phyloP scores from a whole-genome alignment of 108 stramenopile species.

The Fragilaria crotonensis region DNA sequence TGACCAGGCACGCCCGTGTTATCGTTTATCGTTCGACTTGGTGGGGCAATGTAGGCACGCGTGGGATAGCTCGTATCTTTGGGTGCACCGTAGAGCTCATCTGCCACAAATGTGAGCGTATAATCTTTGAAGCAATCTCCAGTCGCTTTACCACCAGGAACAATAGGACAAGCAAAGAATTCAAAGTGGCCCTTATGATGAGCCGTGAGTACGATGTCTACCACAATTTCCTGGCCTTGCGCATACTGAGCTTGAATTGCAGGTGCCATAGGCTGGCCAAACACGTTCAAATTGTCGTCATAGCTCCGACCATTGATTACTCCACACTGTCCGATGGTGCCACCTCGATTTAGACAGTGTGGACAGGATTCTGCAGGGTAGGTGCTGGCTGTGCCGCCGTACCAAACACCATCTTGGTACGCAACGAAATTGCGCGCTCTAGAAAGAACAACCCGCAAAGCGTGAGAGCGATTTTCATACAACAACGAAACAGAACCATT shows the following conservation, averaged over 20 bases:
- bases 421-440: slow-evolving; percentile 26
- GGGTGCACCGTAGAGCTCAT: slow-evolving; percentile 37
- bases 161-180: slow-evolving; percentile 39
- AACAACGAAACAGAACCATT: not conserved
- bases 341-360: slow-evolving; percentile 26
- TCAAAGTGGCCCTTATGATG: slow-evolving; percentile 59
- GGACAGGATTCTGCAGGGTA: slow-evolving; percentile 13
- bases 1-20: slow-evolving; percentile 2
- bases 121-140: slow-evolving; percentile 49
- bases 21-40: slow-evolving; percentile 2
- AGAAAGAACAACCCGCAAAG: not conserved
- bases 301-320: slow-evolving; percentile 26
- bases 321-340: slow-evolving; percentile 29
- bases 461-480: not conserved
- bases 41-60: slow-evolving; percentile 47
- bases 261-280: slow-evolving; percentile 31
- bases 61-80: slow-evolving; percentile 33
- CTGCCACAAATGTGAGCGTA: slow-evolving; percentile 42
- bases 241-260: slow-evolving; percentile 29
- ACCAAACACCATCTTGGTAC: slow-evolving; percentile 7
- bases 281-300: slow-evolving; percentile 29
- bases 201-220: slow-evolving; percentile 36
- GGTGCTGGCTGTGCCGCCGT: not conserved
- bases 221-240: slow-evolving; percentile 28
- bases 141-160: slow-evolving; percentile 18